Conservation (phyloP, 345 rosid genomes). For the Eucalyptus marginata region DNA sequence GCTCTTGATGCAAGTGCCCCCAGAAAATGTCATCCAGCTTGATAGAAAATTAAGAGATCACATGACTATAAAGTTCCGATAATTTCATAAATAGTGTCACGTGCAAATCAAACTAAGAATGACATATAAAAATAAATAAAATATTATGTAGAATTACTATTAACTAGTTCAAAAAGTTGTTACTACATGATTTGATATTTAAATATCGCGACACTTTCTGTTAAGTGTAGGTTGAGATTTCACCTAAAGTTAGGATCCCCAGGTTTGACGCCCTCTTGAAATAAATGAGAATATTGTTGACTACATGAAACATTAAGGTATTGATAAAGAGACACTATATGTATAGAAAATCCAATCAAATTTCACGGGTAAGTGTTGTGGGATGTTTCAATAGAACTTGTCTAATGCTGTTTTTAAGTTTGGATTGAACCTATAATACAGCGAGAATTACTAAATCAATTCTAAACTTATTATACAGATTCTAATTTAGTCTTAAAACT, state of each 20-base stretch:
- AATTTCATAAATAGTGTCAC: accelerated
- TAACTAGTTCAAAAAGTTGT: neutral
- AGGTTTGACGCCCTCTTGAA: neutral
- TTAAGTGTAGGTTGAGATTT: neutral
- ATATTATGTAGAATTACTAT: neutral
- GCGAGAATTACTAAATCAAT: neutral
- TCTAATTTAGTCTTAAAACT: neutral
- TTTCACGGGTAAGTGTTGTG: neutral
- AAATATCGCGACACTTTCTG: neutral
- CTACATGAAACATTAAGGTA: neutral
- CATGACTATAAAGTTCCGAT: neutral
- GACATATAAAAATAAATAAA: neutral
- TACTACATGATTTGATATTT: neutral
- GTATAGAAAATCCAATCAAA: neutral
- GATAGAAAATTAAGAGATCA: neutral
- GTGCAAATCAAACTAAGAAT: neutral
- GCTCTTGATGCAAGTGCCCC: neutral
- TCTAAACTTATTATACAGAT: neutral
- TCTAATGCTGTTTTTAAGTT: neutral
- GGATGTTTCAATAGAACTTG: neutral
- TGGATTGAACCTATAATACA: neutral
- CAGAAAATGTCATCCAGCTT: neutral
- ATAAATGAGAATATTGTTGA: neutral
- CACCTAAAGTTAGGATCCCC: neutral
- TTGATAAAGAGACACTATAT: neutral